Evolutionary conservation across 1,139 yeast genomes (phyloP).

Genomic region (Dujonia santamariae): DNA sequence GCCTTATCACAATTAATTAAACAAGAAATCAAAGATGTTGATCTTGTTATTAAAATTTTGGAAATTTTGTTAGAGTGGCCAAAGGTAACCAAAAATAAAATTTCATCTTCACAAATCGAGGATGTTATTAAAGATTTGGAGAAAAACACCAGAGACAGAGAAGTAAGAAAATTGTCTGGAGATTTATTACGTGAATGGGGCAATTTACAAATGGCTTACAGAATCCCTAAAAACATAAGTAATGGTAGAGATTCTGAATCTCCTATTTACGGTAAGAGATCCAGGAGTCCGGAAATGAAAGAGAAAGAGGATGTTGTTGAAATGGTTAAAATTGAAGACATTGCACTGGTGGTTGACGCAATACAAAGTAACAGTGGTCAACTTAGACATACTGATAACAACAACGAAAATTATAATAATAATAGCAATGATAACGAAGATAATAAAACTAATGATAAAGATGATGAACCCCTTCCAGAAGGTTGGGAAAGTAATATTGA

Average conservation of each 20-base stretch:
- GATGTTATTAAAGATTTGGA: constrained; percentile 51
- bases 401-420: constrained; percentile 1
- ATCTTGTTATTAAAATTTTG: constrained; percentile 45
- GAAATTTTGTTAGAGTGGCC: constrained; percentile 74
- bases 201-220: constrained; percentile 71
- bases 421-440: constrained; percentile 4
- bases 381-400: not conserved
- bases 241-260: constrained; percentile 7
- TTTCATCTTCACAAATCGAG: constrained; percentile 77
- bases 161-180: constrained; percentile 35
- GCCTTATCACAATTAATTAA: constrained; percentile 62
- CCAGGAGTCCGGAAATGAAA: constrained; percentile 15
- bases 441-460: no score
- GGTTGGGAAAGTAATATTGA: constrained; percentile 57
- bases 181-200: constrained; percentile 68
- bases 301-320: constrained; percentile 22
- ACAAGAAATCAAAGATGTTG: constrained; percentile 22
- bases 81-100: constrained; percentile 73
- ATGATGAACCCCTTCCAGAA: constrained; percentile 38
- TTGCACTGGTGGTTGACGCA: no score
- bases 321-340: constrained; percentile 18
- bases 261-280: constrained; percentile 14
- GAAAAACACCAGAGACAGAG: constrained; percentile 23
- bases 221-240: constrained; percentile 58
- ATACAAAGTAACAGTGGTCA: no score